These are phyloP conservation scores for Wilhelminamyces savonicus DNA, from an alignment of 805 yeast species.

Conservation along the genomic window DNA sequence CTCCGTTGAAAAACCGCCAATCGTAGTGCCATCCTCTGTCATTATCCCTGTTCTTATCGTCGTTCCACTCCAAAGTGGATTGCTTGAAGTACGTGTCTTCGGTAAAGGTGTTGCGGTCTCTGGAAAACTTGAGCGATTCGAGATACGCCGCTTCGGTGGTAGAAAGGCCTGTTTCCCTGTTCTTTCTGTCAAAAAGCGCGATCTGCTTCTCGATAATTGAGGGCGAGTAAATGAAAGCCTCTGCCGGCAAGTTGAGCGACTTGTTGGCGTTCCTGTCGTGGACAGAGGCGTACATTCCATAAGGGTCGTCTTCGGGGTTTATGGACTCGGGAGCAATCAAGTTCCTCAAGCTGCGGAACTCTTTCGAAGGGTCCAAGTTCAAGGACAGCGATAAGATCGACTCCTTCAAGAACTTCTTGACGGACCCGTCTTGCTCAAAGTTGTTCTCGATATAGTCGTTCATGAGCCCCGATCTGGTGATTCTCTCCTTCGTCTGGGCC, in stretches of 20 bases:
- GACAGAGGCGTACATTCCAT: constrained; percentile 9
- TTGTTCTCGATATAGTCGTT: constrained; percentile 6
- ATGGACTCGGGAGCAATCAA: constrained; percentile 7
- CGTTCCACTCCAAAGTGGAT: constrained; percentile 5
- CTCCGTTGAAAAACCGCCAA: constrained; percentile 11
- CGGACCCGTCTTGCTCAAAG: constrained; percentile 4
- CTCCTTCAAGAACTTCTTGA: neutral
- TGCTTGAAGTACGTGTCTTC: constrained; percentile 10
- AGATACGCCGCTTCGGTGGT: constrained; percentile 4
- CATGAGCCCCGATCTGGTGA: constrained; percentile 7
- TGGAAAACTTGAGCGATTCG: constrained; percentile 5
- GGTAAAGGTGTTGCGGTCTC: constrained; percentile 1
- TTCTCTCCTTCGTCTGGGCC: constrained; percentile 2
- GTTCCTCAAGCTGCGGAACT: constrained; percentile 4
- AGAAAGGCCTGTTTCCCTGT: neutral
- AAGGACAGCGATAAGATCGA: neutral
- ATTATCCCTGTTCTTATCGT: constrained; percentile 4
- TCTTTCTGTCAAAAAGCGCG: neutral
- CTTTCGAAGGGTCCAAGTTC: constrained; percentile 3
- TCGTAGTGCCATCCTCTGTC: constrained; percentile 14
- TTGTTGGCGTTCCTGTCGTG: constrained; percentile 6
- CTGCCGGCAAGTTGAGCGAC: constrained; percentile 7
- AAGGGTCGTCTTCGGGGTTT: constrained; percentile 9
- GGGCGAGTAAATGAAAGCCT: constrained; percentile 12
- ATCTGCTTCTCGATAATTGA: too few relatives aligned